These are phyloP conservation scores for Eucalyptus marginata DNA, from an alignment of 345 rosid genomes.

Conservation along the genomic window DNA sequence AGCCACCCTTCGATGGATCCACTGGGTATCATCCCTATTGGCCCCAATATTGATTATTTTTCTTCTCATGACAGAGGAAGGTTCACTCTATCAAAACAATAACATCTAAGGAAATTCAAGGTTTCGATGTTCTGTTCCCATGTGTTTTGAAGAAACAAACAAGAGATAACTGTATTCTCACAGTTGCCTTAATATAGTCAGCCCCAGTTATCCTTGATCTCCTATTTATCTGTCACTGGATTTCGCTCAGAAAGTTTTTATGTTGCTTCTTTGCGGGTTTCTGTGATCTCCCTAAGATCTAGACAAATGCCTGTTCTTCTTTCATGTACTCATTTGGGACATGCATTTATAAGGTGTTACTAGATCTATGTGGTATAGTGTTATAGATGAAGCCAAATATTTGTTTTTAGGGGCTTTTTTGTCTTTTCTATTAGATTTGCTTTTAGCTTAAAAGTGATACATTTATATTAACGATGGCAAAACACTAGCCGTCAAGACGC, in stretches of 20 bases:
- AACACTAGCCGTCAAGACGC: no score
- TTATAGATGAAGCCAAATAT: no score
- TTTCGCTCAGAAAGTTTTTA: neutral
- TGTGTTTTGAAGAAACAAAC: neutral
- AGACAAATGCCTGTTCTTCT: neutral
- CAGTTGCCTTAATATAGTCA: neutral
- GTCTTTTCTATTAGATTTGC: no score
- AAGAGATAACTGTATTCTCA: neutral
- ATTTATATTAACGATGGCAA: no score
- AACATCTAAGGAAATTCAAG: neutral
- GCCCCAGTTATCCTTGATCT: neutral
- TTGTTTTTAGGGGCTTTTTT: no score
- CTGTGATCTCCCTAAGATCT: neutral
- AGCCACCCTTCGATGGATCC: constrained; percentile 37
- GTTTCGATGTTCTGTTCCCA: neutral
- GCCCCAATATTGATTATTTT: constrained; percentile 23
- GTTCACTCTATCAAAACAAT: neutral
- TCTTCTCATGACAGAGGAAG: constrained; percentile 21
- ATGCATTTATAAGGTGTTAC: neutral
- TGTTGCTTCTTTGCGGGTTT: neutral
- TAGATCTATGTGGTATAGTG: neutral
- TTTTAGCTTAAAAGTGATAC: no score
- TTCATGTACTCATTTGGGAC: neutral
- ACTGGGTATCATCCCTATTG: constrained; percentile 26
- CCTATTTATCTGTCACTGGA: neutral